These are phyloP conservation scores for Oryza nivara DNA, from an alignment of 176 grass and related monocot species.

Conservation along the genomic window DNA sequence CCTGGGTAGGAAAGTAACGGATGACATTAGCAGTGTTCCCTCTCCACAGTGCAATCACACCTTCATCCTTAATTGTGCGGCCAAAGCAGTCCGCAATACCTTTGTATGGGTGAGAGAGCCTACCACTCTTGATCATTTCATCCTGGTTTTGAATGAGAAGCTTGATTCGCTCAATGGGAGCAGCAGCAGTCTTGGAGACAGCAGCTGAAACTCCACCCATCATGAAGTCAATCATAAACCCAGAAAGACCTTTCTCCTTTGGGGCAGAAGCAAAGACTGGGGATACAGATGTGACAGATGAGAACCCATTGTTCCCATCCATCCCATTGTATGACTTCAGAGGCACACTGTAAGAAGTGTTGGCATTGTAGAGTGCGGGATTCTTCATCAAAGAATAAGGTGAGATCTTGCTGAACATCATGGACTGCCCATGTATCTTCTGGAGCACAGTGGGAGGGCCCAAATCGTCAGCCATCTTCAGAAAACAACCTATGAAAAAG, in stretches of 20 bases:
- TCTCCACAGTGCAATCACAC: slow-evolving; percentile 60
- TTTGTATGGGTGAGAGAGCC: slow-evolving; percentile 63
- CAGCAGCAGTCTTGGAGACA: slow-evolving; percentile 68
- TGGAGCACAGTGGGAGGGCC: slow-evolving; percentile 29
- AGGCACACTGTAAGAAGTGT: not conserved
- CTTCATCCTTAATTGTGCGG: slow-evolving; percentile 65
- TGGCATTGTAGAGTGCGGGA: slow-evolving; percentile 28
- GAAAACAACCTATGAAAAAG: slow-evolving; percentile 5
- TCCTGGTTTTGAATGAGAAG: slow-evolving; percentile 74
- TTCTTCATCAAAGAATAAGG: slow-evolving; percentile 23
- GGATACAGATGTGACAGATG: slow-evolving; percentile 26
- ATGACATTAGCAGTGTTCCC: slow-evolving; percentile 78
- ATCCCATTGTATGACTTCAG: slow-evolving; percentile 23
- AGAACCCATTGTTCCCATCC: not conserved
- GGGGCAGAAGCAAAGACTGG: slow-evolving; percentile 51
- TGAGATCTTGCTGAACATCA: slow-evolving; percentile 38
- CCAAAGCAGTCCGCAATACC: slow-evolving; percentile 60
- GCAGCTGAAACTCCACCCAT: slow-evolving; percentile 76
- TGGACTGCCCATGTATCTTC: slow-evolving; percentile 51
- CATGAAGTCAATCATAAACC: slow-evolving; percentile 64
- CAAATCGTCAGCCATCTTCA: slow-evolving; percentile 41
- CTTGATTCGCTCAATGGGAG: slow-evolving; percentile 74
- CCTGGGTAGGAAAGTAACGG: slow-evolving; percentile 78
- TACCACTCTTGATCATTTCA: slow-evolving; percentile 65
- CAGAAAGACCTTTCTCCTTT: slow-evolving; percentile 60